A percentile compares a stretch with the other conserved stretches of the same genome.
Conservation (phyloP, 2,329 filamentous ascomycete species). For the Colletotrichum tabaci region DNA sequence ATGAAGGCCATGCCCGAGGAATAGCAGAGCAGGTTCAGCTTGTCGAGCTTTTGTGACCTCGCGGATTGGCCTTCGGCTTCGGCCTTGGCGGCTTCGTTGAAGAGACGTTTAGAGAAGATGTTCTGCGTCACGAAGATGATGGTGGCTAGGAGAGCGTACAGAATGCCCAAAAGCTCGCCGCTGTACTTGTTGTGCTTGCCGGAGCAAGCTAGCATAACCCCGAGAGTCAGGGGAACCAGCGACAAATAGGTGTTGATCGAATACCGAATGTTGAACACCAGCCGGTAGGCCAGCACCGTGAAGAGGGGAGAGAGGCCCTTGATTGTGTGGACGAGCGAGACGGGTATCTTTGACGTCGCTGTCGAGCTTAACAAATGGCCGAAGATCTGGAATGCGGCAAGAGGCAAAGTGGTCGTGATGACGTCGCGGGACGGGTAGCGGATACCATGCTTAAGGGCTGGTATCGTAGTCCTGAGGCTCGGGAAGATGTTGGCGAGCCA, state of each 20-base stretch:
- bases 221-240: conserved; percentile 89
- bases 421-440: conserved; percentile 85
- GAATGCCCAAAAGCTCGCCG: conserved; percentile 90
- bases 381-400: conserved; percentile 92
- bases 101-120: conserved; percentile 97
- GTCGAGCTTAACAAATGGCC: conserved; percentile 95
- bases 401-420: conserved; percentile 87
- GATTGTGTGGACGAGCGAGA: conserved; percentile 97
- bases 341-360: conserved; percentile 93
- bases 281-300: conserved; percentile 92
- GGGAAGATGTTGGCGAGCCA: conserved; percentile 83
- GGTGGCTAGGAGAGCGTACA: conserved; percentile 90
- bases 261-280: conserved; percentile 91
- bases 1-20: conserved; percentile 95
- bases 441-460: conserved; percentile 87
- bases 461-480: conserved; percentile 77
- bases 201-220: conserved; percentile 97
- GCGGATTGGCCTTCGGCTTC: conserved; percentile 79
- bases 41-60: conserved; percentile 87
- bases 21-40: conserved; percentile 96
- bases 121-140: conserved; percentile 98
- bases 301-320: conserved; percentile 97
- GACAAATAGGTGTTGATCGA: conserved; percentile 89
- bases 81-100: conserved; percentile 91
- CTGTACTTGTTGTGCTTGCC: conserved; percentile 79